Evolutionary conservation across 1,284 basidiomycete genomes (phyloP).

Genomic region (Ceratobasidium theobromae): DNA sequence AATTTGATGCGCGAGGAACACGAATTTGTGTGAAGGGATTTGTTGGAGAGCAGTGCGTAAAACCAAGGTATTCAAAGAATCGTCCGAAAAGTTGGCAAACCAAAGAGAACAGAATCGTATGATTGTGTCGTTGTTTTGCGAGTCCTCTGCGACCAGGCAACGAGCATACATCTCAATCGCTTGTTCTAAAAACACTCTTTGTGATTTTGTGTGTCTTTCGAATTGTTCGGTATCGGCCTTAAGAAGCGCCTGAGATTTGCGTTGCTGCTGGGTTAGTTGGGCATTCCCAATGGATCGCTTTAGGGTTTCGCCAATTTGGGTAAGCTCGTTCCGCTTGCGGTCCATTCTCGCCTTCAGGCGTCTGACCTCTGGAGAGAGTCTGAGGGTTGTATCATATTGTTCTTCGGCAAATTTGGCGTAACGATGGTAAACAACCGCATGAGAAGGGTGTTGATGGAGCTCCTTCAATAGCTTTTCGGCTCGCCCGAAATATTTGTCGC

Average conservation of each 20-base stretch:
- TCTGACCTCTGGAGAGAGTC: constrained; percentile 70
- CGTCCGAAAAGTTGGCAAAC: constrained; percentile 79
- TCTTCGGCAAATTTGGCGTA: constrained; percentile 88
- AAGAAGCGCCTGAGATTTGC: constrained; percentile 50
- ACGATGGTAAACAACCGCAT: constrained; percentile 62
- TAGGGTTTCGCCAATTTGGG: constrained; percentile 44
- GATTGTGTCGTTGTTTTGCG: constrained; percentile 70
- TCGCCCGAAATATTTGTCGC: constrained; percentile 65
- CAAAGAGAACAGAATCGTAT: constrained; percentile 88
- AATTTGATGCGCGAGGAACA: constrained; percentile 89
- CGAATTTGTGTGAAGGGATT: constrained; percentile 87
- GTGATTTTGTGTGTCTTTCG: constrained; percentile 35
- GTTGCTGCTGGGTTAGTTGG: constrained; percentile 35
- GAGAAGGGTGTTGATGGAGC: constrained; percentile 16
- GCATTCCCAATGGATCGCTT: constrained; percentile 29
- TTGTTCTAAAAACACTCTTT: constrained; percentile 63
- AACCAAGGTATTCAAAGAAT: constrained; percentile 56
- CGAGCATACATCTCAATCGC: constrained; percentile 84
- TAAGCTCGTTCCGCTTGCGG: constrained; percentile 66
- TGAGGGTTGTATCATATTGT: constrained; percentile 68
- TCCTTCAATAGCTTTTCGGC: constrained; percentile 53
- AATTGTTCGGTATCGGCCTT: constrained; percentile 59
- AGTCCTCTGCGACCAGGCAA: constrained; percentile 69
- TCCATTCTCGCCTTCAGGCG: constrained; percentile 74
- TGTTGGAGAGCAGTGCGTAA: constrained; percentile 51